phyloP scores from a whole-genome alignment of 805 yeast species.

The Isabelozyma gotoi region DNA sequence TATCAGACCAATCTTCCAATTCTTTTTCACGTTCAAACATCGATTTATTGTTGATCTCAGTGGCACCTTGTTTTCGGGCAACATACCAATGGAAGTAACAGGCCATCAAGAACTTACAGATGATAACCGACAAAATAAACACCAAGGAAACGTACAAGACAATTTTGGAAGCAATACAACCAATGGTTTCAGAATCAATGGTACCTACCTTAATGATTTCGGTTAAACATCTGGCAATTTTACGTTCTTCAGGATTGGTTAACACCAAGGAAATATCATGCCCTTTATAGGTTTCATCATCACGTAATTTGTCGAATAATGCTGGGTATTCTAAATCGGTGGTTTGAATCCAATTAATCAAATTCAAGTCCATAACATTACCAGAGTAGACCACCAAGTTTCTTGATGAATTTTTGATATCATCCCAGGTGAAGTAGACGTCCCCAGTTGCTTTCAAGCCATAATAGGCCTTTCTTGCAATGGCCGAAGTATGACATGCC shows the following conservation, averaged over 20 bases:
- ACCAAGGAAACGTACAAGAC: slow-evolving; percentile 80
- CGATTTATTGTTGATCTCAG: slow-evolving; percentile 53
- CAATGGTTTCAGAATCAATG: slow-evolving; percentile 85
- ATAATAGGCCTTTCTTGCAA: slow-evolving; percentile 71
- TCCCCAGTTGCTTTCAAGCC: slow-evolving; percentile 61
- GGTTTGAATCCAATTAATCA: slow-evolving; percentile 71
- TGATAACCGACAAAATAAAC: slow-evolving; percentile 79
- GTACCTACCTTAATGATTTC: slow-evolving; percentile 89
- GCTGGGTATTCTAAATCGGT: slow-evolving; percentile 73
- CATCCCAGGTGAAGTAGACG: slow-evolving; percentile 89
- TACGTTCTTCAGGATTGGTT: slow-evolving; percentile 63
- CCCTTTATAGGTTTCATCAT: slow-evolving; percentile 60
- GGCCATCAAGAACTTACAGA: slow-evolving; percentile 78
- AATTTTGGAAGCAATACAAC: slow-evolving; percentile 87
- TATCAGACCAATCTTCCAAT: slow-evolving; percentile 86
- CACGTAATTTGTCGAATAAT: slow-evolving; percentile 62
- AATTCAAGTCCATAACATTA: slow-evolving; percentile 75
- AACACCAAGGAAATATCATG: slow-evolving; percentile 78
- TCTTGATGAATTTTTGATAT: slow-evolving; percentile 64
- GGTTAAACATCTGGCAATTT: slow-evolving; percentile 75
- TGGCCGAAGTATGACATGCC: slow-evolving; percentile 82
- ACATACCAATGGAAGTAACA: slow-evolving; percentile 86
- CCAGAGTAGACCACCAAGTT: slow-evolving; percentile 89
- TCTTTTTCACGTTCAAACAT: slow-evolving; percentile 63
- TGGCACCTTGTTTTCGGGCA: slow-evolving; percentile 75